Evolutionary conservation across 257 asterid genomes (phyloP).

Genomic region (Gentiana dahurica): DNA sequence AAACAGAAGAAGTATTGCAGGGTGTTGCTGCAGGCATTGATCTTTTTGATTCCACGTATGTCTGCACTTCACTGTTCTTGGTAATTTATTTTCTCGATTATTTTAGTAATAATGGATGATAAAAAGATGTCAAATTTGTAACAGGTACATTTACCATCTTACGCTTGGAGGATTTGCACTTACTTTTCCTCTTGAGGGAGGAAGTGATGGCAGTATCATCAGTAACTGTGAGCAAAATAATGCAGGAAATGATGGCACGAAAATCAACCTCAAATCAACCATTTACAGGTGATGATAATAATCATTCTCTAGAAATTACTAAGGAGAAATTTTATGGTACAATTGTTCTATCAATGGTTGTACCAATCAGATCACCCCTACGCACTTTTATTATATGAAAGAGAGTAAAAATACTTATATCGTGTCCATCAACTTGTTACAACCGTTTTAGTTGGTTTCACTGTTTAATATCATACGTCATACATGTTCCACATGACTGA

Average conservation of each 20-base stretch:
- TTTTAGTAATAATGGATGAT: not conserved
- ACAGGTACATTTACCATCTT: conserved; percentile 79
- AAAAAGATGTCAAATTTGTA: not conserved
- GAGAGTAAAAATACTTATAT: too few species aligned
- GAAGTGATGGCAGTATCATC: conserved; percentile 16
- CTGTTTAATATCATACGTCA: too few species aligned
- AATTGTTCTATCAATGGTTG: too few species aligned
- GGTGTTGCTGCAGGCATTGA: conserved; percentile 93
- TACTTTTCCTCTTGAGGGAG: conserved; percentile 38
- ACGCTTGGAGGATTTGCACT: conserved; percentile 91
- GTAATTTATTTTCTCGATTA: not conserved
- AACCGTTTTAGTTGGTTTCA: too few species aligned
- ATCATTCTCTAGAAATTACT: too few species aligned
- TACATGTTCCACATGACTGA: too few species aligned
- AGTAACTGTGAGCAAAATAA: conserved; percentile 29
- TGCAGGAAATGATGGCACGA: conserved; percentile 44
- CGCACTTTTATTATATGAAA: too few species aligned
- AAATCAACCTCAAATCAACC: conserved; percentile 82
- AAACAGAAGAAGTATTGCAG: conserved; percentile 88
- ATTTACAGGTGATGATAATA: conserved; percentile 47
- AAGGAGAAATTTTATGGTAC: too few species aligned
- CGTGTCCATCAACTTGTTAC: too few species aligned
- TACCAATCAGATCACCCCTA: too few species aligned
- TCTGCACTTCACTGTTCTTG: conserved; percentile 6
- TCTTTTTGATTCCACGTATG: conserved; percentile 86